These are phyloP conservation scores for Rhexocercosporidium sp. DNA, from an alignment of 2,329 filamentous ascomycete species.

Conservation along the genomic window DNA sequence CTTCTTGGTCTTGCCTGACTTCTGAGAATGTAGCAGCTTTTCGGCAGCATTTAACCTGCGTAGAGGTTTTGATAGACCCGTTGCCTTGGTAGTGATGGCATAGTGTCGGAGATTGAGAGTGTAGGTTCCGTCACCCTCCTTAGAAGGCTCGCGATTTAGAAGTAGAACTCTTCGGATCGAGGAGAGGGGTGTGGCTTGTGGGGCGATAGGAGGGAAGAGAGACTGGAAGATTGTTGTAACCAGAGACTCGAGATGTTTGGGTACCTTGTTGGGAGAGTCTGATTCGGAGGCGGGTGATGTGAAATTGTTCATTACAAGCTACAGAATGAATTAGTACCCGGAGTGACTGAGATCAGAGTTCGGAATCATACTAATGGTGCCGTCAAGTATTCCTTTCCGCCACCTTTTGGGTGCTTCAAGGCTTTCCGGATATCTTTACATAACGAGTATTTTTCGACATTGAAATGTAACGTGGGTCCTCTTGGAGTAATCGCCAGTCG, in stretches of 20 bases:
- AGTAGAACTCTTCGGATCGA: conserved; percentile 93
- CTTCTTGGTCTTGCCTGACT: conserved; percentile 64
- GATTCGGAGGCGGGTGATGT: conserved; percentile 62
- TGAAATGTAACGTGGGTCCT: conserved; percentile 91
- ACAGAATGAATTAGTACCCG: conserved; percentile 37
- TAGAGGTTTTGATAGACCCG: conserved; percentile 83
- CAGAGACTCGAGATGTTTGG: conserved; percentile 91
- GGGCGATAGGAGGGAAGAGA: conserved; percentile 93
- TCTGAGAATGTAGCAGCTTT: conserved; percentile 62
- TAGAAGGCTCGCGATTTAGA: conserved; percentile 76
- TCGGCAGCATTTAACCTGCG: conserved; percentile 85
- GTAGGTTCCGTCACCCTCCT: conserved; percentile 67
- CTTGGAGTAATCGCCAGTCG: conserved; percentile 85
- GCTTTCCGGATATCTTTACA: conserved; percentile 88
- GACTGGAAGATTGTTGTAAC: conserved; percentile 95
- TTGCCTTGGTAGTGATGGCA: conserved; percentile 88
- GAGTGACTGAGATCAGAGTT: neutral
- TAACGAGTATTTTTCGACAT: conserved; percentile 92
- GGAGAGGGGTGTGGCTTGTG: conserved; percentile 84
- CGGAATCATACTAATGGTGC: conserved; percentile 71
- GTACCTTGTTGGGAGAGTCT: conserved; percentile 71
- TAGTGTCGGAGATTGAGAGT: conserved; percentile 91
- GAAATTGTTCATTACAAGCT: conserved; percentile 99
- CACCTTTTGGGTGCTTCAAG: conserved; percentile 80
- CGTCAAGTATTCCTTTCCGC: conserved; percentile 83